Evolutionary conservation across 345 rosid genomes (phyloP).

Genomic region (Fremontodendron californicum): DNA sequence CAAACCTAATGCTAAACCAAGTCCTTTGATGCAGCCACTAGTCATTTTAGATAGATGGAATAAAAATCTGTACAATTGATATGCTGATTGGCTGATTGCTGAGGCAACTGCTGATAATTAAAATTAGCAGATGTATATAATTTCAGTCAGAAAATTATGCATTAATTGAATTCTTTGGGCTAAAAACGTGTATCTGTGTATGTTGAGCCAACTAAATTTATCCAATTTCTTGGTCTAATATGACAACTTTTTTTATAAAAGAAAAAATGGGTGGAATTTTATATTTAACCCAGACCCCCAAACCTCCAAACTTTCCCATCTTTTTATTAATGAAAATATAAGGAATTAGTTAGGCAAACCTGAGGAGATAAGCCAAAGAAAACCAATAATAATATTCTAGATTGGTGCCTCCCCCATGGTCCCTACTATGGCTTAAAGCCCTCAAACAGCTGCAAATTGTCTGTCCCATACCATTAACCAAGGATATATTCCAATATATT

Average conservation of each 20-base stretch:
- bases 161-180: background rate
- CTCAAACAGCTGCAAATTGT: conserved; percentile 18
- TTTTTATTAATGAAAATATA: background rate
- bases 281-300: conserved; percentile 6
- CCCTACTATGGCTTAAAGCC: conserved; percentile 16
- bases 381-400: conserved; percentile 9
- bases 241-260: background rate
- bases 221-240: background rate
- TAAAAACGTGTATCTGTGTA: conserved; percentile 6
- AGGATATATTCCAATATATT: background rate
- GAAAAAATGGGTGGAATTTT: background rate
- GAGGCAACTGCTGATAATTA: background rate
- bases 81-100: background rate
- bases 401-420: conserved; percentile 13
- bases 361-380: conserved; percentile 15
- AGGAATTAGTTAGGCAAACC: conserved; percentile 15
- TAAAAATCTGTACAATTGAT: background rate
- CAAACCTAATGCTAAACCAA: background rate
- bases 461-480: conserved; percentile 8
- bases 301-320: conserved; percentile 5
- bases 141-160: background rate
- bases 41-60: background rate
- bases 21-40: background rate
- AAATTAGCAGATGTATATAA: background rate
- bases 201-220: background rate